Percentiles rank a stretch among this genome's conserved stretches.
These are phyloP conservation scores for Russula virescens DNA, from an alignment of 768 basidiomycete genomes.

Conservation along the genomic window DNA sequence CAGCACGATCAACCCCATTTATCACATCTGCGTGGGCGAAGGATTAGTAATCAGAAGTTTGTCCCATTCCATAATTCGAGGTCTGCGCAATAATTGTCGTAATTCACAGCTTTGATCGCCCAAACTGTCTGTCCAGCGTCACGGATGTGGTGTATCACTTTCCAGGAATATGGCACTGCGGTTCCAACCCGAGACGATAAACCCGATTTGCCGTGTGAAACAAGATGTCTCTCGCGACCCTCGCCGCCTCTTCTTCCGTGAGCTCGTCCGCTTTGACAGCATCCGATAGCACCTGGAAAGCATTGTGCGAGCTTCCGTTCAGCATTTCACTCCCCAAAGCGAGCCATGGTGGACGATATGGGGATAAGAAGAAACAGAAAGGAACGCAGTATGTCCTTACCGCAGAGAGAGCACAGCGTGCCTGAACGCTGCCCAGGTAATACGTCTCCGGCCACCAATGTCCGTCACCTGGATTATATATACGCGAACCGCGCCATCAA, in stretches of 20 bases:
- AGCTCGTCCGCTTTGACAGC: slow-evolving; percentile 46
- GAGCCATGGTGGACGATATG: no score
- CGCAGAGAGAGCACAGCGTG: slow-evolving; percentile 53
- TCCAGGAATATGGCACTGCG: slow-evolving; percentile 6
- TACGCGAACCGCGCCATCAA: background rate
- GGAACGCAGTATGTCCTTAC: slow-evolving; percentile 33
- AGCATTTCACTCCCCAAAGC: background rate
- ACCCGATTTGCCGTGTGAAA: slow-evolving; percentile 64
- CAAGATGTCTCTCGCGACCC: slow-evolving; percentile 49
- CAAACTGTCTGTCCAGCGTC: no score
- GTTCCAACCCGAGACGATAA: slow-evolving; percentile 50
- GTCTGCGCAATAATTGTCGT: no score
- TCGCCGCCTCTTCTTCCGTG: slow-evolving; percentile 47
- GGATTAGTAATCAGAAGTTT: no score
- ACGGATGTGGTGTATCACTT: background rate
- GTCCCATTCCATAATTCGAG: no score
- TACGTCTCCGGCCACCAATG: slow-evolving; percentile 76
- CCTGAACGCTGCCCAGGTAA: slow-evolving; percentile 62
- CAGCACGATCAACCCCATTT: no score
- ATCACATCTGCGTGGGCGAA: no score
- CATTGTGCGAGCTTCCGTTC: background rate
- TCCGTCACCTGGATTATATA: slow-evolving; percentile 43
- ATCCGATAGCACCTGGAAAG: slow-evolving; percentile 50
- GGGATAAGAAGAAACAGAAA: background rate
- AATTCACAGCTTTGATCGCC: no score